Evolutionary conservation across 192 early-diverging fungal genomes (phyloP), one percentile per base, ranked within the genome.

Genomic region (Rhizophlyctis rosea): DNA sequence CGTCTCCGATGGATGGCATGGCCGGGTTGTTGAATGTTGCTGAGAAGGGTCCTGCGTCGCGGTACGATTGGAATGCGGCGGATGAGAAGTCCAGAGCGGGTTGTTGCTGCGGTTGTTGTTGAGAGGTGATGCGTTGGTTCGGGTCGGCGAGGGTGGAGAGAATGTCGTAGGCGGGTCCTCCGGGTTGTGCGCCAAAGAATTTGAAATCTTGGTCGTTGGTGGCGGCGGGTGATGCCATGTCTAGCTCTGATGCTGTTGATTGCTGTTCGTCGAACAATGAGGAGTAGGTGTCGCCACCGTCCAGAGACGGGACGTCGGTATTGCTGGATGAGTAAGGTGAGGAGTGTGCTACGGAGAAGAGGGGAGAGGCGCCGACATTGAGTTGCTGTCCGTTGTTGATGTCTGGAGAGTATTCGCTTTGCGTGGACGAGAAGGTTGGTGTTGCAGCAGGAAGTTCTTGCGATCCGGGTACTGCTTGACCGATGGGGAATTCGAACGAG

Each of bases 11-110:
- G 58, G 62, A 50, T 34, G 36, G 57, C 54, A 55, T 36, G 60
- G 34, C 50, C 16, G 70, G 64, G 31, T 64, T 65, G 34, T 29
- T 36, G 59, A 70, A 64, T 13, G 35, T 57, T 24, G 62, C 50
- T 3, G 69, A 36, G 27, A 68, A 68, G 23, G 66, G 66, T n/a
- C 51, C n/a, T 35, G 18, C 14, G 14, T 33, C 31, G 13, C 32
- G 59, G 59, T 34, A n/a, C 14, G 54, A 52, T 30, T 21, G 28
- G 47, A 21, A 61, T 61, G 32, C 7, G 51, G 23, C 9, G 5
- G 36, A 18, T 51, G 47, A 16, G 61, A 16, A 56, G 16, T 9
- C 24, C 16, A 16, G 57, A n/a, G 33, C 27, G 51, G 34, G n/a
- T 33, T 18, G 24, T 36, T 31, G 31, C 31, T 30, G 51, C 13